A percentile compares a stretch with the other conserved stretches of the same genome.
Evolutionary conservation across 306 rosid species (phyloP).

Genomic region (Trifolium pratense): DNA sequence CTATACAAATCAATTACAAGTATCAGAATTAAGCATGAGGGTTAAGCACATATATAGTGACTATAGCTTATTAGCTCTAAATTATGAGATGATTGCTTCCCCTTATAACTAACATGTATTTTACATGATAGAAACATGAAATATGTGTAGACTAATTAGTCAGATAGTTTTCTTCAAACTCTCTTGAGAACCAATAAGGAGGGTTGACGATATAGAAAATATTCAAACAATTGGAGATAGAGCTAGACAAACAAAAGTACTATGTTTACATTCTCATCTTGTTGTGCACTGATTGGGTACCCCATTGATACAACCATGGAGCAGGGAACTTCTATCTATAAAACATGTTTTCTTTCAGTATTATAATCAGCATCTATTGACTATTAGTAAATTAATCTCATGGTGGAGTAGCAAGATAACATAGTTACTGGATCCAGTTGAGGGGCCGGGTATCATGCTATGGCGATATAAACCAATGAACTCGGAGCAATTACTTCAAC

Average conservation of each 20-base stretch:
- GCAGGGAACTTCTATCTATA: not conserved
- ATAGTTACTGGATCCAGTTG: not conserved
- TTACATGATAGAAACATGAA: not conserved
- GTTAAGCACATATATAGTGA: not conserved
- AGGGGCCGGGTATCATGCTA: no score
- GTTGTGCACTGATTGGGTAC: not conserved
- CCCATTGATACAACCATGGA: not conserved
- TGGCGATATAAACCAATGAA: not conserved
- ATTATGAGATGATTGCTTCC: slow-evolving; percentile 16
- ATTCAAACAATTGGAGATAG: not conserved
- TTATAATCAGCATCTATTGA: not conserved
- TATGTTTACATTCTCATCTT: not conserved
- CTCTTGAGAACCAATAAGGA: not conserved
- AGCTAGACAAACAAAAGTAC: not conserved
- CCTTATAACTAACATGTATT: slow-evolving; percentile 6
- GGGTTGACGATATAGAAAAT: not conserved
- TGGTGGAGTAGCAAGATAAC: not conserved
- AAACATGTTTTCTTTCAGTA: no score
- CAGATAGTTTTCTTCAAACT: slow-evolving; percentile 1
- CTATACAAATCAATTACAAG: slow-evolving; percentile 29
- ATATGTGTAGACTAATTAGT: slow-evolving; percentile 8
- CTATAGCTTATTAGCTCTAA: slow-evolving; percentile 20
- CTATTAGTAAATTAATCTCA: not conserved
- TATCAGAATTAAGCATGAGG: slow-evolving; percentile 14
- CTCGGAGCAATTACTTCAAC: not conserved